phyloP scores from a whole-genome alignment of 2,329 filamentous ascomycete species.

The Rutstroemia sp. region DNA sequence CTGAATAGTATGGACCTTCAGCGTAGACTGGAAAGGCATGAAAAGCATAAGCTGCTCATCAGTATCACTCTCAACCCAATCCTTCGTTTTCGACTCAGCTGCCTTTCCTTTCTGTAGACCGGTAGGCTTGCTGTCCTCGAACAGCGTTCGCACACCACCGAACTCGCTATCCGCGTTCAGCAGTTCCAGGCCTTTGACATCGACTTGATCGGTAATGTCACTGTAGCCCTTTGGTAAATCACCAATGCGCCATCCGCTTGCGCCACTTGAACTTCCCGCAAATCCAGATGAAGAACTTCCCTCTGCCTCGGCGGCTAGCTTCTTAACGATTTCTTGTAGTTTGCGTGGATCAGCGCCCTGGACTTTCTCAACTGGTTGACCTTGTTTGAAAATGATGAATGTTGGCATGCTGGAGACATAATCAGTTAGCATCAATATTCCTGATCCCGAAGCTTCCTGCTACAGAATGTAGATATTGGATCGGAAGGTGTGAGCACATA shows the following conservation, averaged over 20 bases:
- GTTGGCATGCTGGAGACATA: constrained; percentile 57
- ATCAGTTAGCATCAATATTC: constrained; percentile 2
- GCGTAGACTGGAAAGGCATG: constrained; percentile 76
- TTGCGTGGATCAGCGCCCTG: constrained; percentile 66
- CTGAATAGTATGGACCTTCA: constrained; percentile 83
- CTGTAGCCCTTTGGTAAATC: constrained; percentile 70
- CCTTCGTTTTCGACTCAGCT: constrained; percentile 43
- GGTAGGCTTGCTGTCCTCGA: constrained; percentile 61
- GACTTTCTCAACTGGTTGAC: constrained; percentile 58
- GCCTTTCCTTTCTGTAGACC: constrained; percentile 51
- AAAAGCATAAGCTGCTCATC: constrained; percentile 95
- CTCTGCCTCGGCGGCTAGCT: constrained; percentile 59
- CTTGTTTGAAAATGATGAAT: constrained; percentile 81
- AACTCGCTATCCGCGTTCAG: constrained; percentile 77
- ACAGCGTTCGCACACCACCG: constrained; percentile 65
- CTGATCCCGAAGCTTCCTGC: neutral
- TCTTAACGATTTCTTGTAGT: constrained; percentile 64
- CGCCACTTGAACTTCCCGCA: constrained; percentile 30
- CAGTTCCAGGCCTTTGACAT: constrained; percentile 73
- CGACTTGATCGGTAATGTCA: constrained; percentile 77
- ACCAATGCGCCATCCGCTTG: constrained; percentile 63
- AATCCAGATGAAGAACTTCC: constrained; percentile 33
- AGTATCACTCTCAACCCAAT: constrained; percentile 94
- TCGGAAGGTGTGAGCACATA: constrained; percentile 31
- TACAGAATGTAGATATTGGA: neutral